Base-by-base conservation (phyloP, 2,329 filamentous ascomycete species). In the Myriosclerotinia curreyana region DNA sequence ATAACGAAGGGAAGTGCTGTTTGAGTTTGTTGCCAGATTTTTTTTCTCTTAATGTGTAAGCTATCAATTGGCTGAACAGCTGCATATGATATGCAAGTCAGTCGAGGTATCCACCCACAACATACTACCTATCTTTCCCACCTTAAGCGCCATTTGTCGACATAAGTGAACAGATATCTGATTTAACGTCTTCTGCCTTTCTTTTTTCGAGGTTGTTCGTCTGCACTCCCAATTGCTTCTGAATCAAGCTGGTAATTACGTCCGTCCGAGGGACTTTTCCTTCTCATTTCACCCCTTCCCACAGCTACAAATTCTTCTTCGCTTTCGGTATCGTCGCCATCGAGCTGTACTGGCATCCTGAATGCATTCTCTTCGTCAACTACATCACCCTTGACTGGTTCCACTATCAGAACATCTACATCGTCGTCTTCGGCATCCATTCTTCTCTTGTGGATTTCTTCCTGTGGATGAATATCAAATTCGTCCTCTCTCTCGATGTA, bases 401-500 rank as follows among this genome's bases (percentile, higher is more conserved):
- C 89, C 52, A 91, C 80, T 0, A 90, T 93, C 64, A 97, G 79
- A 1, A 97, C 92, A 73, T 99, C 95, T 5, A 98, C 88, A 65
- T 92, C 88, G 75, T 98, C 95, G 71, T 98, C 95, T 77, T 99
- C 95, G 15, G 89, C 83, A 74, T 98, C 93, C 2, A 98, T 82
- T 51, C 93, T 86, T 38, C 94, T 86, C 76, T 96, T 94, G 74
- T 96, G 92, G 64, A 98, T 88, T 76, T 98, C 94, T 74, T 97
- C 94, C 65, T 94, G 89, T 0, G 92, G 92, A 74, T 98, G 95
- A 64, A 98, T 96, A 76, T 99, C 96, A 71, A 99, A 99, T 74
- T 99, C 95, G 75, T 99, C 95, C 77, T 99, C 95, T 64, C 86
- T 85, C 76, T 99, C 95, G 50, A 96, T 86, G 74, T 99, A 99